Base-by-base conservation (phyloP, 148 eudicot species). In the Chenopodium quinoa region DNA sequence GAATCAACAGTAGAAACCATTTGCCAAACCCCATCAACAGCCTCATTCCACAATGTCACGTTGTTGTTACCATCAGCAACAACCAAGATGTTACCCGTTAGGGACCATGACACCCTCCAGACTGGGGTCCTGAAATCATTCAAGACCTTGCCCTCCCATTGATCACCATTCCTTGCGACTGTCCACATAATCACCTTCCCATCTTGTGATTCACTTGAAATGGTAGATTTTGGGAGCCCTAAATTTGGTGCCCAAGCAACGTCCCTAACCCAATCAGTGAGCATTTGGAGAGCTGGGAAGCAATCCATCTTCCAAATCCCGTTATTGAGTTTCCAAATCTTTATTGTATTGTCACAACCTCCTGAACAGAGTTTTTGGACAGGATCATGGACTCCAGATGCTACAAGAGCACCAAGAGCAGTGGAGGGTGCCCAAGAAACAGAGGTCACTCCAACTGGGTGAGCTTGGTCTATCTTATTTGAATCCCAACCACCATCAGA, bases 51-150 rank as follows among this genome's bases (percentile, higher is more conserved):
- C 83, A 94, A 81, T 3, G 94, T 90, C 58, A 94, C 94, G 31
- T 86, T 86, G 76, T 91, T 94, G 82, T 89, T 92, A 66, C 98
- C 98, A 78, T 93, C 93, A 23, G 98, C 97, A 77, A 94, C 98
- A 68, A 95, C 98, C 91, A 94, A 84, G 81, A 94, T 87, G 83
- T 94, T 94, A 47, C 98, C 98, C 3, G 98, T 93, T 37, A 94
- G 85, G 29, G 98, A 94, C 98, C 98, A 94, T 9, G 98, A 94
- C 54, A 94, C 98, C 86, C 97, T 93, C 98, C 98, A 95, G 60
- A 93, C 97, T 9, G 95, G 95, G 77, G 89, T 86, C 83, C 91
- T 90, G 78, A 90, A 95, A 87, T 95, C 97, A 82, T 90, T 91
- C 83, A 95, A 86, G 66, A 93, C 90, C 81, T 90, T 91, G 46